Evolutionary conservation across 2,329 filamentous ascomycete species (phyloP).

Genomic region (Calycina herbarum): DNA sequence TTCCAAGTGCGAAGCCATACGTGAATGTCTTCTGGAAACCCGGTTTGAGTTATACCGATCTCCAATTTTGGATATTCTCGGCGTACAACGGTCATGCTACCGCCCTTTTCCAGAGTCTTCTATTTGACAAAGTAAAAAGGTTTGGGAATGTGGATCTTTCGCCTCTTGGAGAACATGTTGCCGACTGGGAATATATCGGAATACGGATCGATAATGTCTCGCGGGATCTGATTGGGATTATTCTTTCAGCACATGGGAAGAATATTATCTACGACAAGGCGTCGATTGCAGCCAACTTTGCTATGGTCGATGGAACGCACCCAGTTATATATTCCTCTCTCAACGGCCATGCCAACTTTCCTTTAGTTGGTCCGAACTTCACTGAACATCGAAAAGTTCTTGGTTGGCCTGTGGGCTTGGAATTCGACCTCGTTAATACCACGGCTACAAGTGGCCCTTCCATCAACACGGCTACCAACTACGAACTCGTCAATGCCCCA

Average conservation of each 20-base stretch:
- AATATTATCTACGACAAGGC: constrained; percentile 23
- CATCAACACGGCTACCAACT: constrained; percentile 18
- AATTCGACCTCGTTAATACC: constrained; percentile 27
- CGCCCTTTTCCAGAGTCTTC: constrained; percentile 19
- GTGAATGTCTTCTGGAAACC: constrained; percentile 27
- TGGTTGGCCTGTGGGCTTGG: constrained; percentile 24
- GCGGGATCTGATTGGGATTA: constrained; percentile 26
- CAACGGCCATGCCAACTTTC: constrained; percentile 31
- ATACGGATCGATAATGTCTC: constrained; percentile 26
- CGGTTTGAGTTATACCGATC: constrained; percentile 23
- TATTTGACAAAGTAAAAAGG: constrained; percentile 21
- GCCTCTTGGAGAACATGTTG: constrained; percentile 28
- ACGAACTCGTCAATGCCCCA: constrained; percentile 24
- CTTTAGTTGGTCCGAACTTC: constrained; percentile 22
- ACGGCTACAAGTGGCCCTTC: constrained; percentile 22
- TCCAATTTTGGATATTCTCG: constrained; percentile 30
- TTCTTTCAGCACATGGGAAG: constrained; percentile 25
- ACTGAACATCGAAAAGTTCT: constrained; percentile 23
- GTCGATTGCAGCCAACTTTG: constrained; percentile 18
- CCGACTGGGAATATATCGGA: constrained; percentile 28
- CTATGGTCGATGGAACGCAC: constrained; percentile 22
- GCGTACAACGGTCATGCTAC: constrained; percentile 29
- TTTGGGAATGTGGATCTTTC: constrained; percentile 23
- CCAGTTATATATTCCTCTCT: constrained; percentile 27
- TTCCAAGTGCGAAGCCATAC: constrained; percentile 26